Conservation (phyloP, 169 alveolate species). For the Eimeria tenella region DNA sequence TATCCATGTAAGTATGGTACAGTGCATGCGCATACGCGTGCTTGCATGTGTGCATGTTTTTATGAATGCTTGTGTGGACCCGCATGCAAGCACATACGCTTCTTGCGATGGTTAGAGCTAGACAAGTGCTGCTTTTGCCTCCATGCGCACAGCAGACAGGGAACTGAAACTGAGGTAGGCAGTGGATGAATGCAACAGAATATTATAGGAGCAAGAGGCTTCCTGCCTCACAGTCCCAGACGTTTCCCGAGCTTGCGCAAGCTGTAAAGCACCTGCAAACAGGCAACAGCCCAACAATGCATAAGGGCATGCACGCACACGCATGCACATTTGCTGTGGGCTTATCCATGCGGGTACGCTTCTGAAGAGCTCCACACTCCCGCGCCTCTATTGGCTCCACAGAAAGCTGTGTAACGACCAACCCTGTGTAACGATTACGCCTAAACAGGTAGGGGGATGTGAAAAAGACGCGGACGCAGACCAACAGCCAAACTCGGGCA, state of each 20-base stretch:
- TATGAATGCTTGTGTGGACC: too few species aligned
- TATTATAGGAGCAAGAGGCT: not conserved
- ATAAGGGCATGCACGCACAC: not conserved
- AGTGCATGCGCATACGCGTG: not conserved
- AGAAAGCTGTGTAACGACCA: too few species aligned
- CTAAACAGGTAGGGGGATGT: too few species aligned
- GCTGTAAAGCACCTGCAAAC: slow-evolving; percentile 16
- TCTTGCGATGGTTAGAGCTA: not conserved
- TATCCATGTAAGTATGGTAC: too few species aligned
- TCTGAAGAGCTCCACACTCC: not conserved
- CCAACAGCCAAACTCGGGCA: too few species aligned
- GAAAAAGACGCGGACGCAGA: too few species aligned
- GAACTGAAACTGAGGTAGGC: not conserved
- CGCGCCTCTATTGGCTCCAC: not conserved
- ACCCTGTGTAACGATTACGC: too few species aligned
- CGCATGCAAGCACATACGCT: not conserved
- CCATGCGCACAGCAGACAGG: not conserved
- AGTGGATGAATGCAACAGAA: not conserved
- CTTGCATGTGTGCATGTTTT: not conserved
- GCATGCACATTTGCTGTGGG: not conserved
- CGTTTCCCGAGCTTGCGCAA: slow-evolving; percentile 28
- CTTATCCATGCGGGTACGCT: not conserved
- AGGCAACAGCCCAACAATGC: not conserved
- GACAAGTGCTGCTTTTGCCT: not conserved
- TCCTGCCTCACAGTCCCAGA: not conserved